Evolutionary conservation across 2,329 filamentous ascomycete genomes (phyloP), one percentile per base, ranked within the genome.

Genomic region (Fusarium musae): DNA sequence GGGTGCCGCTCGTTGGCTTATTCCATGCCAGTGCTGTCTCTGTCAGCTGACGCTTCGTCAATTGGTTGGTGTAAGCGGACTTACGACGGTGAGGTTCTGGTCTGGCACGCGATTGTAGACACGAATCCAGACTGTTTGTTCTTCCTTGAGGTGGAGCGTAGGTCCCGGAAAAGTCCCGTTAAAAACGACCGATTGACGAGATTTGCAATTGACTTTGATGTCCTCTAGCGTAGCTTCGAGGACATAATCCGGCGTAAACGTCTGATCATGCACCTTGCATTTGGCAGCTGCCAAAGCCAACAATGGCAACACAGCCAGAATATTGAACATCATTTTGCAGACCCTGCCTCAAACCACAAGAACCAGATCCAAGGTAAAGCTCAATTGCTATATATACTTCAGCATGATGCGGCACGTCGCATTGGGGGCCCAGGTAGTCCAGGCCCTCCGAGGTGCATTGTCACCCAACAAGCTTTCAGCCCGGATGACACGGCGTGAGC

Each of bases 1-100:
- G 1, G 89, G 89, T 2, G 89, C 87, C 37, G 87, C 84, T 37
- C 86, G 82, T 77, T 89, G 87, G 21, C 85, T 87, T 13, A 93
- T 83, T 17, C 91, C 91, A 80, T 93, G 91, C 91, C 91, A 93
- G 77, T 93, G 91, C 87, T 91, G 28, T 4, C 42, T 8, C 9
- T 32, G 57, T 75, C n/a, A 75, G 60, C 26, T 40, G 6, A 13
- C 23, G 4, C 16, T 50, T 50, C 21, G 2, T 50, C 16, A 6
- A 28, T 50, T 30, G 2, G 8, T 50, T 30, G 2, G 6, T 17
- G 2, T 1, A 15, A 8, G 6, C 11, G 12, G 7, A 63, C 72
- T 37, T 40, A 75, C 72, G 4, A 74, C 69, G n/a, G 72, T 74
- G 42, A 75, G 23, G 16, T 74, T 74, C 3, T 64, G 37, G 12